Evolutionary conservation across 768 basidiomycete genomes (phyloP).

Genomic region (Rhizopogon vulgaris): DNA sequence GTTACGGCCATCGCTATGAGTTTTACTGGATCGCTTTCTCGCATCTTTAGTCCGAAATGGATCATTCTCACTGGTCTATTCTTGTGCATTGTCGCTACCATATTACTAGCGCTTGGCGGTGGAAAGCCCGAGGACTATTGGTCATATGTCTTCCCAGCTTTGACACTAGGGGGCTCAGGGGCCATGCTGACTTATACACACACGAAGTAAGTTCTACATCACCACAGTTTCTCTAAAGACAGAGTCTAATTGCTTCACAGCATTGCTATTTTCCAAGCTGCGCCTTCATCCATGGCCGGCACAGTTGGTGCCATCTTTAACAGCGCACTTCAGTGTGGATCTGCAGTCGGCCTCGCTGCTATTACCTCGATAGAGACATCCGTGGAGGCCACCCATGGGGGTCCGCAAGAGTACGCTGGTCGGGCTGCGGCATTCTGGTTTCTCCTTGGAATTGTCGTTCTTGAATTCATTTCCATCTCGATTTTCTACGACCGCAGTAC

Average conservation of each 20-base stretch:
- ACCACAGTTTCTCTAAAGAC: not conserved
- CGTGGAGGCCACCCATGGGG: slow-evolving; percentile 30
- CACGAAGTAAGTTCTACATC: slow-evolving; percentile 34
- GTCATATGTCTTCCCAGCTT: slow-evolving; percentile 43
- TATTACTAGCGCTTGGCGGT: slow-evolving; percentile 37
- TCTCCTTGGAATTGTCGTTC: slow-evolving; percentile 28
- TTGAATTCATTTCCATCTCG: slow-evolving; percentile 26
- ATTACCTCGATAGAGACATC: slow-evolving; percentile 44
- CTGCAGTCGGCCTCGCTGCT: slow-evolving; percentile 44
- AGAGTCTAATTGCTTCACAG: slow-evolving; percentile 18
- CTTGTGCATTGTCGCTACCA: slow-evolving; percentile 31
- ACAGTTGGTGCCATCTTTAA: slow-evolving; percentile 53
- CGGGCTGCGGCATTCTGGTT: slow-evolving; percentile 43
- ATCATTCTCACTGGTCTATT: slow-evolving; percentile 37
- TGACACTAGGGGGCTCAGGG: slow-evolving; percentile 41
- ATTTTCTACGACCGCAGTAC: slow-evolving; percentile 28
- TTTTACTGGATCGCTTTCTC: slow-evolving; percentile 34
- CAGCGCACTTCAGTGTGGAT: slow-evolving; percentile 45
- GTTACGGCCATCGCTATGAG: slow-evolving; percentile 30
- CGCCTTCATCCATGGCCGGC: slow-evolving; percentile 44
- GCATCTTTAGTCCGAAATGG: slow-evolving; percentile 35
- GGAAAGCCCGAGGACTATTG: slow-evolving; percentile 38
- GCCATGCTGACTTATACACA: slow-evolving; percentile 40
- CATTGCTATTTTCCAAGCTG: slow-evolving; percentile 45
- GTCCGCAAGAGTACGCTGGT: slow-evolving; percentile 28